Conservation (phyloP, 1,284 basidiomycete genomes). For the Cutaneotrichosporon daszewskae region DNA sequence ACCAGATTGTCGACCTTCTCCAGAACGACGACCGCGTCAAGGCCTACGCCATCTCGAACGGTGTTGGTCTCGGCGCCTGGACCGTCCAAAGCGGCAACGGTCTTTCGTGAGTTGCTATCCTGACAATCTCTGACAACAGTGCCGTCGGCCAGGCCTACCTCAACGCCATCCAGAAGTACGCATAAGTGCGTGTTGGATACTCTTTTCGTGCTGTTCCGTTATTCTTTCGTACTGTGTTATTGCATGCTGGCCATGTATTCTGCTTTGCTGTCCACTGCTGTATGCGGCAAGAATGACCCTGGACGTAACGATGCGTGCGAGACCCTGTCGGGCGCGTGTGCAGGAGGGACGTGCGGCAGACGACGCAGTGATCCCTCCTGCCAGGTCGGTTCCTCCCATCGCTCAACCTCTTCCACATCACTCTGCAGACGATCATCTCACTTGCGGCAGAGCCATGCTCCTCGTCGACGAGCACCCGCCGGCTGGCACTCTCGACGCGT, state of each 20-base stretch:
- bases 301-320: too few species aligned
- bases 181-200: neutral
- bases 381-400: too few species aligned
- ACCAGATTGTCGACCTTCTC: slow-evolving; percentile 42
- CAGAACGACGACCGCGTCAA: slow-evolving; percentile 37
- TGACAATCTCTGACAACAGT: slow-evolving; percentile 18
- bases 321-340: too few species aligned
- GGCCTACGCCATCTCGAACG: slow-evolving; percentile 38
- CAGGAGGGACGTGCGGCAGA: too few species aligned
- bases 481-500: too few species aligned
- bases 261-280: too few species aligned
- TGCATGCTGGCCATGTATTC: neutral
- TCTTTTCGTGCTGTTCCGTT: neutral
- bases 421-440: slow-evolving; percentile 2
- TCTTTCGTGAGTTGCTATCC: neutral
- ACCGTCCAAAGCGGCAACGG: neutral
- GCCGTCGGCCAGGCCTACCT: slow-evolving; percentile 42
- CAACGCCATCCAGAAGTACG: slow-evolving; percentile 35
- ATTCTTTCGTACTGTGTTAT: neutral
- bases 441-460: neutral
- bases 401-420: neutral
- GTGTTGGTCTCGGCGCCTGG: slow-evolving; percentile 20
- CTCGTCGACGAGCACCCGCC: too few species aligned
- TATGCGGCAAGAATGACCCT: too few species aligned
- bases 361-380: too few species aligned